Conservation (phyloP, 495 filamentous ascomycete species). For the Tuber magnatum region DNA sequence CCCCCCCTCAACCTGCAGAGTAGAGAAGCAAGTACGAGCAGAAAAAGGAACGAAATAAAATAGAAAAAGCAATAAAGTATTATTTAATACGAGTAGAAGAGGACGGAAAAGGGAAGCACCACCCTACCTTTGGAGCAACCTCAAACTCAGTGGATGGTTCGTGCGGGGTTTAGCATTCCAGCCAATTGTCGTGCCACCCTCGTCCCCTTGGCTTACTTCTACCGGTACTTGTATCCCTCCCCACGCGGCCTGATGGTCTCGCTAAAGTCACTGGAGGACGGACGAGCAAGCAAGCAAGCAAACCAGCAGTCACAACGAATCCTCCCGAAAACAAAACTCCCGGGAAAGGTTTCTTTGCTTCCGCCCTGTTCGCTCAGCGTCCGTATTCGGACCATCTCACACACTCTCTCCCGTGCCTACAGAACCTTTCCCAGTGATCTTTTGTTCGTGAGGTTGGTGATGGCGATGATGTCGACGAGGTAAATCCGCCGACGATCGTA, state of each 20-base stretch:
- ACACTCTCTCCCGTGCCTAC: background rate
- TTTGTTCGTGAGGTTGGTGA: background rate
- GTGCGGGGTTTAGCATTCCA: constrained; percentile 4
- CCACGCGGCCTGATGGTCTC: background rate
- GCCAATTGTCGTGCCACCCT: constrained; percentile 1
- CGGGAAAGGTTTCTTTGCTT: background rate
- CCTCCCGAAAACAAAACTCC: background rate
- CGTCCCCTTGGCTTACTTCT: background rate
- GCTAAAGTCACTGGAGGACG: background rate
- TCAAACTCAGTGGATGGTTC: background rate
- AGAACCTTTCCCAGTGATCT: background rate
- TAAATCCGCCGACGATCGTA: background rate
- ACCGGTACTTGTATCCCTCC: background rate
- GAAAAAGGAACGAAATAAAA: background rate
- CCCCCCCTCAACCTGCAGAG: background rate
- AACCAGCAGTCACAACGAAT: background rate
- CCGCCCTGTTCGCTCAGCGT: background rate
- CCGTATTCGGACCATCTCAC: background rate
- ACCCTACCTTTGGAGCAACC: background rate
- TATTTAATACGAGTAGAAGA: background rate
- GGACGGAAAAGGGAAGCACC: background rate
- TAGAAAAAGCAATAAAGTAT: background rate
- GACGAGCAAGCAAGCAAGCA: background rate
- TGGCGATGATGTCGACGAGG: background rate
- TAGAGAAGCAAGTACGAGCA: background rate